These are phyloP conservation scores for Pyrrhoderma noxium DNA, from an alignment of 1,284 basidiomycete genomes.

Conservation along the genomic window DNA sequence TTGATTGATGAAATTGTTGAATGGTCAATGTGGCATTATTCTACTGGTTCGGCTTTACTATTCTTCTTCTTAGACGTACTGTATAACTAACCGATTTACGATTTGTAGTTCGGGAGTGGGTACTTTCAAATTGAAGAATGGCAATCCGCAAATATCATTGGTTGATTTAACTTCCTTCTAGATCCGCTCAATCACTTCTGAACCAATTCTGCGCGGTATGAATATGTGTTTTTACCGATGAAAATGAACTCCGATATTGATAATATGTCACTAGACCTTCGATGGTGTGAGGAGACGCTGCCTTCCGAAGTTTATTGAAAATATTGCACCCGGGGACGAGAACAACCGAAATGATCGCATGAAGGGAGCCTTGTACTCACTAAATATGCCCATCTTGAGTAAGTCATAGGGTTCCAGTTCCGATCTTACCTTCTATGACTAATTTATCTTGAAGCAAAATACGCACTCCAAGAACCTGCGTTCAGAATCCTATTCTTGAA, in stretches of 20 bases:
- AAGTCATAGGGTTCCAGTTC: too few relatives aligned
- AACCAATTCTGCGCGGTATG: constrained; percentile 46
- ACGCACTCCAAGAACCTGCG: constrained; percentile 48
- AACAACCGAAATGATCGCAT: constrained; percentile 63
- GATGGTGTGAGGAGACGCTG: constrained; percentile 69
- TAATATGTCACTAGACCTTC: constrained; percentile 43
- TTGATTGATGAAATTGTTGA: constrained; percentile 78
- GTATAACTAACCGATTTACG: not conserved
- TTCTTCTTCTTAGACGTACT: not conserved
- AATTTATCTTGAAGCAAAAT: constrained; percentile 34
- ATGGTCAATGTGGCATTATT: constrained; percentile 82
- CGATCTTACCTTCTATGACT: not conserved
- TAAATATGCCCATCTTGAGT: constrained; percentile 62
- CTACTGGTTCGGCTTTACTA: constrained; percentile 35
- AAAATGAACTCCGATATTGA: constrained; percentile 6
- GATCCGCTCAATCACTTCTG: constrained; percentile 53
- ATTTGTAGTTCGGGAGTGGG: constrained; percentile 45
- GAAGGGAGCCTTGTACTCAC: constrained; percentile 87
- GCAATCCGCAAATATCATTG: not conserved
- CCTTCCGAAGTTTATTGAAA: constrained; percentile 60
- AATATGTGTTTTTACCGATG: not conserved
- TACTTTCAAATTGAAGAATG: not conserved
- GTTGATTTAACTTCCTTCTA: constrained; percentile 22
- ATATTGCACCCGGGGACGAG: constrained; percentile 66
- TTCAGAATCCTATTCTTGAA: constrained; percentile 42